A percentile compares a stretch with the other conserved stretches of the same genome.
Evolutionary conservation across 2,329 filamentous ascomycete species (phyloP).

Genomic region (Ophiognomonia clavigignenti-juglandacearum): DNA sequence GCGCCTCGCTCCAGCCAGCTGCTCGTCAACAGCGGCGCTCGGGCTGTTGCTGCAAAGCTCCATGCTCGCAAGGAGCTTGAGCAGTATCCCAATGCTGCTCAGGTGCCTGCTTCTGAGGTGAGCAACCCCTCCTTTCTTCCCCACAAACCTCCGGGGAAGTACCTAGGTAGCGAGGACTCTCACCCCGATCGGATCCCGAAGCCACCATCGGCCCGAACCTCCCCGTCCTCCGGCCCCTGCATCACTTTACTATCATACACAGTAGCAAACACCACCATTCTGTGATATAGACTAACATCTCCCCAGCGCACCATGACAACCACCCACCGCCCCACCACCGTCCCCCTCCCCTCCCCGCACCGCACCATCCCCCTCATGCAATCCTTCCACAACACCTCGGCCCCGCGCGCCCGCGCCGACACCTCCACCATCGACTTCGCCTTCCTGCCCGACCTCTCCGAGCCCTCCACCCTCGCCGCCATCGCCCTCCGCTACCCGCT

Average conservation of each 20-base stretch:
- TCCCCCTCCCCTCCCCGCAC: conserved; percentile 23
- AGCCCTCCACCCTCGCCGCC: conserved; percentile 28
- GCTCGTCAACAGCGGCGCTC: conserved; percentile 25
- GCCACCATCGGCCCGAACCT: neutral
- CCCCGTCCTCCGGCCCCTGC: no score
- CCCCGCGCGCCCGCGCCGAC: conserved; percentile 29
- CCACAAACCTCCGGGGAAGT: neutral
- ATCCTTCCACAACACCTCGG: conserved; percentile 49
- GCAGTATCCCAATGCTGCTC: conserved; percentile 23
- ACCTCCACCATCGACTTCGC: conserved; percentile 44
- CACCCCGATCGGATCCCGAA: no score
- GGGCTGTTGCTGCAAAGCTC: conserved; percentile 34
- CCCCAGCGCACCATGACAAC: conserved; percentile 38
- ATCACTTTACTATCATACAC: no score
- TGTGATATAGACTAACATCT: conserved; percentile 18
- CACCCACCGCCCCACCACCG: conserved; percentile 39
- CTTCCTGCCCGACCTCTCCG: conserved; percentile 39
- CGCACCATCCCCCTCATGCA: conserved; percentile 57
- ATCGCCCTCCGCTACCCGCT: conserved; percentile 49
- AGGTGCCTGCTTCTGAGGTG: conserved; percentile 10
- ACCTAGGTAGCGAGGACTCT: neutral
- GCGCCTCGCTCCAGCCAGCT: conserved; percentile 29
- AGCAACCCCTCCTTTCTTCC: neutral
- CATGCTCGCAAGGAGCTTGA: conserved; percentile 41
- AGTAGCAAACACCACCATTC: no score